These are phyloP conservation scores for Endocalyx cinctus DNA, from an alignment of 2,329 filamentous ascomycete species.

Conservation along the genomic window DNA sequence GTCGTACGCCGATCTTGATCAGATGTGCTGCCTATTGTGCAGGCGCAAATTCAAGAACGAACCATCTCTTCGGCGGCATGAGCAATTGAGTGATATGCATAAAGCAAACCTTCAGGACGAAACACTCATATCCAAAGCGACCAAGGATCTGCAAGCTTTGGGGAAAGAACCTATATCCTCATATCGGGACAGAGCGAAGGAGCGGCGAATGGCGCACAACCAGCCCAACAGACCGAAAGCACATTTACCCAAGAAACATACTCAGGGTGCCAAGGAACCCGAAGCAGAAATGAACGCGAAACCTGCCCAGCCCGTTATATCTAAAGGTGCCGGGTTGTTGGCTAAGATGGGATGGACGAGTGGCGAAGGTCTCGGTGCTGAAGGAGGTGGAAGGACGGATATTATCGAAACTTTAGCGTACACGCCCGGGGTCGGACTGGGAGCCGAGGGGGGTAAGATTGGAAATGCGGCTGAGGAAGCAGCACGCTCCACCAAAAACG, in stretches of 20 bases:
- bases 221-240: slow-evolving; percentile 51
- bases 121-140: slow-evolving; percentile 24
- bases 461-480: slow-evolving; percentile 65
- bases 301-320: slow-evolving; percentile 35
- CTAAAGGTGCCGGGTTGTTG: slow-evolving; percentile 63
- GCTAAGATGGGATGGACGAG: slow-evolving; percentile 70
- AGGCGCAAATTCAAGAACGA: slow-evolving; percentile 35
- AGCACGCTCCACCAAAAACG: slow-evolving; percentile 54
- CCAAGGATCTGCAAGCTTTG: slow-evolving; percentile 24
- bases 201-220: slow-evolving; percentile 58
- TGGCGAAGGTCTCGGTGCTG: slow-evolving; percentile 60
- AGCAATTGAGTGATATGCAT: slow-evolving; percentile 40
- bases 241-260: slow-evolving; percentile 23
- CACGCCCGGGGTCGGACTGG: slow-evolving; percentile 63
- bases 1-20: slow-evolving; percentile 56
- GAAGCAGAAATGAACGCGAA: slow-evolving; percentile 32
- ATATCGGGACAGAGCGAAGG: slow-evolving; percentile 65
- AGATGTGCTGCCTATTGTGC: slow-evolving; percentile 37
- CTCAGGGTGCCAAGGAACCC: slow-evolving; percentile 28
- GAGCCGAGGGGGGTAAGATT: slow-evolving; percentile 63
- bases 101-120: slow-evolving; percentile 28
- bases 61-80: slow-evolving; percentile 37
- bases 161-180: slow-evolving; percentile 30
- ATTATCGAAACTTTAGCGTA: slow-evolving; percentile 63
- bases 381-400: slow-evolving; percentile 58